Base-by-base conservation (phyloP, 2,329 filamentous ascomycete species). In the Talaromyces sp. region DNA sequence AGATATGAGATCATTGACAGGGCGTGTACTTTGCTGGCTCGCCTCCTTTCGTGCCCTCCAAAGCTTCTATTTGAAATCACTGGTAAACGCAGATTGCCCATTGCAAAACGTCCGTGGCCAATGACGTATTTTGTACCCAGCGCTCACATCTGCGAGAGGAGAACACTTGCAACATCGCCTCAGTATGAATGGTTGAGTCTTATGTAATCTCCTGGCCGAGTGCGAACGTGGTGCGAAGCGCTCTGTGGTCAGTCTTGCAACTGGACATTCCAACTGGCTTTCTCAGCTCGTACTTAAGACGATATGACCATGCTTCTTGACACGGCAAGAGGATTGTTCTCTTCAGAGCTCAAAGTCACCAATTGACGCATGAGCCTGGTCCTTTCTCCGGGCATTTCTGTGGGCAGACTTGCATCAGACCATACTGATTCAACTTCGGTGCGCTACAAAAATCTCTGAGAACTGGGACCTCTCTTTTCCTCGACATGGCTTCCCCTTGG, bases 201-300 rank as follows among this genome's bases (percentile, higher is more conserved):
- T 33, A 37, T 21, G 61, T 61, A 9, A 37, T 65, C 3, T 65
- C 57, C 1, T 55, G 35, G 31, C 63, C 63, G n/a, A 65, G 61
- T 35, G 63, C 50, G 18, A 63, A 63, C 42, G 37, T 60, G 3
- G 42, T 65, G 25, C 63, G 63, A 2, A 56, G 61, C 14, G 63
- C 63, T 44, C 37, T 65, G 63, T 65, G 46, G 33, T 16, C 61
- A 39, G 57, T 52, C 3, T 63, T 65, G 61, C 23, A 65, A 31
- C 33, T 23, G 33, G 60, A 40, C 21, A 23, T 57, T 56, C 21
- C 54, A 56, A 8, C 60, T 18, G 52, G 37, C 5, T 42, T 63
- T 46, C 33, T 48, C 5, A 50, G 61, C 50, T 18, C n/a, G 1
- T 61, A 65, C 50, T 21, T 40, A 35, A n/a, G 61, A 65, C 23